Base-by-base conservation (phyloP, 345 rosid genomes). In the Firmiana major region DNA sequence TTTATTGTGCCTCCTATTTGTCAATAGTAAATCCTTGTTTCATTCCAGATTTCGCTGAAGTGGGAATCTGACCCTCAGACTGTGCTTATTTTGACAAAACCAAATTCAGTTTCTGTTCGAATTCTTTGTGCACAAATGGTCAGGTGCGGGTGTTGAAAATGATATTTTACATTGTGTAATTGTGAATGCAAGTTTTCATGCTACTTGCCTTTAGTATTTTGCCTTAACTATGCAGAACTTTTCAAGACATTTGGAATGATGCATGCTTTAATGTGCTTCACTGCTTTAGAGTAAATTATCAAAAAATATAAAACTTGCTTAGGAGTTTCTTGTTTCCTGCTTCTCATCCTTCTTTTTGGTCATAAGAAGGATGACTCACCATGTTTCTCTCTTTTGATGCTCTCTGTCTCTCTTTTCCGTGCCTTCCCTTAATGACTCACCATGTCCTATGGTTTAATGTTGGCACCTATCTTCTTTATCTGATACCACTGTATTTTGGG, bases 61-160 rank as follows among this genome's bases (percentile, higher is more conserved):
- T 97, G 98, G 99, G 99, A 94, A 86, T 86, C 93, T 68, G 82
- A 79, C 55, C 98, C 99, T 7, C 96, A 91, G 79, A 94, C 95
- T 63, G 92, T 97, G 85, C 92, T 97, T 75, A 89, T 97, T 75
- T 71, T 97, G 83, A 89, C 91, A 36, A 97, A 97, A 86, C 99
- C 99, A 58, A 94, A 97, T 79, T 92, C 98, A 80, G 81, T 64
- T 77, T 87, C 97, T 68, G 97, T 97, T 75, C 94, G 60, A 64
- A 82, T 87, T 73, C 88, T 94, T 70, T 97, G 97, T 83, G 86
- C 84, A 42, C 88, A 91, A 80, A 90, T 97, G 92, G 86, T 94
- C 87, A 94, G 99, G 99, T 96, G 75, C 53, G 86, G 73, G 77
- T 79, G 36, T 63, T 53, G 38, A 60, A 15, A 49, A 43, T 59